Conservation (phyloP, 371 early-diverging fungal genomes). For the Lichtheimia ramosa region DNA sequence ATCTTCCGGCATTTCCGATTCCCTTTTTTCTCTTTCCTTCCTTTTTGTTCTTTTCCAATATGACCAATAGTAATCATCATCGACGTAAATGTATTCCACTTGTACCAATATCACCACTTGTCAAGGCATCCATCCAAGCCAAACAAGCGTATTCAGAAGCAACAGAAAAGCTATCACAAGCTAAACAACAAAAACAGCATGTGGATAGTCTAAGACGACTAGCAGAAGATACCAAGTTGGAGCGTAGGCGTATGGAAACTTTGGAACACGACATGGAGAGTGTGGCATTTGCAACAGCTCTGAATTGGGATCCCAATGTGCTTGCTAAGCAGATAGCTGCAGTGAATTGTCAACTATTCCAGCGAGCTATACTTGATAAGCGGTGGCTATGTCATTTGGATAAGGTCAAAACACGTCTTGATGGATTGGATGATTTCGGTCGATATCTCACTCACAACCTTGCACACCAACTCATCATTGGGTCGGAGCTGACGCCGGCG, state of each 20-base stretch:
- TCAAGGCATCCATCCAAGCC: slow-evolving; percentile 35
- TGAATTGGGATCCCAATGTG: slow-evolving; percentile 50
- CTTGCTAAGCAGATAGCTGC: slow-evolving; percentile 63
- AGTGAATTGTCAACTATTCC: slow-evolving; percentile 55
- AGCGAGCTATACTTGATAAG: slow-evolving; percentile 35
- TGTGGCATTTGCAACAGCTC: slow-evolving; percentile 39
- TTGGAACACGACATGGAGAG: slow-evolving; percentile 47
- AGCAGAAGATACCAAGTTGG: slow-evolving; percentile 51
- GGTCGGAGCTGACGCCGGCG: slow-evolving; percentile 19
- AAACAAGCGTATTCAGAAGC: slow-evolving; percentile 29
- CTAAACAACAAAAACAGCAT: slow-evolving; percentile 21
- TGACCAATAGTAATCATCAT: no score
- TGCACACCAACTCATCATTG: slow-evolving; percentile 54
- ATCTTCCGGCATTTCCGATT: slow-evolving; percentile 1
- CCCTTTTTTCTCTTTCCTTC: slow-evolving; percentile 2
- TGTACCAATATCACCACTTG: slow-evolving; percentile 58
- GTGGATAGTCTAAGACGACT: slow-evolving; percentile 18
- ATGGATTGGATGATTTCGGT: slow-evolving; percentile 57
- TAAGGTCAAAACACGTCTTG: slow-evolving; percentile 33
- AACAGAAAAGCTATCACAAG: slow-evolving; percentile 27
- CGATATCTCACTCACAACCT: slow-evolving; percentile 59
- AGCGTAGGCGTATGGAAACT: slow-evolving; percentile 50
- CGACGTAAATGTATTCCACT: slow-evolving; percentile 31
- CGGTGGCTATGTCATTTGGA: slow-evolving; percentile 36
- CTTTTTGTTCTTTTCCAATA: neutral